Base-by-base conservation (phyloP, 768 basidiomycete genomes). In the Rhizopogon rudus region DNA sequence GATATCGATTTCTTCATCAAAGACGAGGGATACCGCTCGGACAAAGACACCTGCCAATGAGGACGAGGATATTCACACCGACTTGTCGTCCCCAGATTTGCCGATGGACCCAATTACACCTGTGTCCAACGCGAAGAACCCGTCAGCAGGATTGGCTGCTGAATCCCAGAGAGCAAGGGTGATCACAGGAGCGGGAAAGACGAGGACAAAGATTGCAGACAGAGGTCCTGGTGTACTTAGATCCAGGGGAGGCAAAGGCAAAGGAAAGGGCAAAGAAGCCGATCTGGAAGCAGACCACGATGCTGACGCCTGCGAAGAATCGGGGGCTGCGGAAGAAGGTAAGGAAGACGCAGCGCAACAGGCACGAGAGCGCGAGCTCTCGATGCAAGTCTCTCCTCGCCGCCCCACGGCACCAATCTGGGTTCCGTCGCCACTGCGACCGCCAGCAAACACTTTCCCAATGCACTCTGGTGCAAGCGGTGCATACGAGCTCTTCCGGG, bases 331-430 rank as follows among this genome's bases (percentile, higher is more conserved):
- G 14, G 42, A 56, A 33, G 42, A 42, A 12, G 31, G 43, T 8
- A 46, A 41, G 35, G 53, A 54, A 28, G 57, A 55, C 50, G 53
- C 57, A 53, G 45, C 54, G n/a, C 68, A 74, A 44, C 54, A 46
- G 39, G 57, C 53, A 46, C 54, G 29, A 40, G 55, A 66, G 44
- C 71, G 74, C 20, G 75, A 76, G 48, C 69, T 78, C 52, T 76
- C 75, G 29, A 70, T 84, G 69, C 82, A 85, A 63, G 69, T 86
- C 44, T 85, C 85, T 1, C 84, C 85, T 10, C 76, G 77, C 29
- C 77, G 80, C 7, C 71, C 72, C 4, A 55, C 67, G 40, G 60
- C 65, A 49, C 62, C 74, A 17, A 61, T 70, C 4, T 77, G 74
- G 76, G 63, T 66, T 33, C 68, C 57, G 55, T 77, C 76, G 29